phyloP scores from a whole-genome alignment of 441 rosid species.

The Adansonia grandidieri region DNA sequence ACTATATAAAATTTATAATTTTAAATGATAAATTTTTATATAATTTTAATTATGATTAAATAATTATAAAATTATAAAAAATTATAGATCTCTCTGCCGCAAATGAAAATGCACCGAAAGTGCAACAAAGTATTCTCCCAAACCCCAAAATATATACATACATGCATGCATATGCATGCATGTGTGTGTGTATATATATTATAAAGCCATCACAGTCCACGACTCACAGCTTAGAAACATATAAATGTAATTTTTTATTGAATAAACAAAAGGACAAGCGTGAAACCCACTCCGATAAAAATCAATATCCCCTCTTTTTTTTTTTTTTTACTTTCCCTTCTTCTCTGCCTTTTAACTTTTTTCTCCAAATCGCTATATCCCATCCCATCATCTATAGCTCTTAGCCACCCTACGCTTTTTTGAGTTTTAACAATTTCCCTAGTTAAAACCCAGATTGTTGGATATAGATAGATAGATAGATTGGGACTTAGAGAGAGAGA shows the following conservation, averaged over 20 bases:
- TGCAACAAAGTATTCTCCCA: no score
- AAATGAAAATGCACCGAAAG: no score
- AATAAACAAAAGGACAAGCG: slow-evolving; percentile 41
- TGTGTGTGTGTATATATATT: no score
- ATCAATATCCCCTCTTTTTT: slow-evolving; percentile 24
- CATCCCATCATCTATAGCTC: slow-evolving; percentile 5
- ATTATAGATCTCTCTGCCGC: no score
- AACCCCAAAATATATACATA: no score
- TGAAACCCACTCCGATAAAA: slow-evolving; percentile 42
- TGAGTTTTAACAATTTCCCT: slow-evolving; percentile 4
- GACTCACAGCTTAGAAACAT: background rate
- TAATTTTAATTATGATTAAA: no score
- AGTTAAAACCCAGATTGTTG: background rate
- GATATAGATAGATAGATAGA: no score
- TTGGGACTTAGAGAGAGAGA: background rate
- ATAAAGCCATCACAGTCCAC: background rate
- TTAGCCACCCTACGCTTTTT: slow-evolving; percentile 1
- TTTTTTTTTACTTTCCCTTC: background rate
- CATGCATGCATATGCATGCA: no score
- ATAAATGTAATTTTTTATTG: background rate
- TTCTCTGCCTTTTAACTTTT: background rate
- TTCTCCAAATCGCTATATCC: slow-evolving; percentile 15
- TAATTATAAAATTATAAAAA: no score
- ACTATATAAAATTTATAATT: no score
- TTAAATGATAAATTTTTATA: no score